Evolutionary conservation across 192 early-diverging fungal species (phyloP).

Genomic region (Coemansia sp.): DNA sequence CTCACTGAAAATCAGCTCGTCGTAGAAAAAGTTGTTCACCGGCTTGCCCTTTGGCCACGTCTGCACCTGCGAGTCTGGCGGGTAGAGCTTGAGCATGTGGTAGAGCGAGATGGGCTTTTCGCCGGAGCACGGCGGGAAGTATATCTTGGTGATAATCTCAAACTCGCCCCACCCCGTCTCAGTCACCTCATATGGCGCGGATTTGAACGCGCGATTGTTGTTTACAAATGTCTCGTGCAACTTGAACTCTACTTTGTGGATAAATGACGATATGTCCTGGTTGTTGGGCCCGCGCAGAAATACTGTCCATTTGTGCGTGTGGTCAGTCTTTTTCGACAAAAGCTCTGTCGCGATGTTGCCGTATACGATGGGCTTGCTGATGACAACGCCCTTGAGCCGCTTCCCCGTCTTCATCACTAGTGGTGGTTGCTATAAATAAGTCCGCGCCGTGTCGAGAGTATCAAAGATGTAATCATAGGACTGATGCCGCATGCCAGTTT

Average conservation of each 20-base stretch:
- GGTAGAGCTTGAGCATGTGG: conserved; percentile 90
- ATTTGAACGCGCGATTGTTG: conserved; percentile 63
- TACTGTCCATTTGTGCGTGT: conserved; percentile 97
- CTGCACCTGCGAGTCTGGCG: conserved; percentile 46
- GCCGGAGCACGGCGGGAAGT: conserved; percentile 71
- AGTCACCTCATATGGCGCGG: conserved; percentile 80
- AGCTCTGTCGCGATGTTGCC: conserved; percentile 79
- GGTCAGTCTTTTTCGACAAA: conserved; percentile 65
- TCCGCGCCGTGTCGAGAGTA: too few relatives aligned
- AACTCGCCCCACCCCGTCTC: conserved; percentile 99
- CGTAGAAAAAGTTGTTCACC: conserved; percentile 51
- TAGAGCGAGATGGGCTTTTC: conserved; percentile 79
- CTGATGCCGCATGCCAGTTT: too few relatives aligned
- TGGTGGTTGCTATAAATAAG: too few relatives aligned
- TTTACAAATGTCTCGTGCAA: conserved; percentile 89
- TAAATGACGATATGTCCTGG: conserved; percentile 80
- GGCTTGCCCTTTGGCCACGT: conserved; percentile 50
- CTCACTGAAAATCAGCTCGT: conserved; percentile 71
- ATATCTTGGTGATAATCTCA: conserved; percentile 91
- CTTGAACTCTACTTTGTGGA: conserved; percentile 90
- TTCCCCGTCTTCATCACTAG: conserved; percentile 39
- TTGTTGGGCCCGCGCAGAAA: conserved; percentile 79
- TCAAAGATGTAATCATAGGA: too few relatives aligned
- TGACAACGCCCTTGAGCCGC: conserved; percentile 58
- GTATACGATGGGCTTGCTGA: conserved; percentile 79